Base-by-base conservation (phyloP, 345 rosid genomes). In the Gossypium anomalum region DNA sequence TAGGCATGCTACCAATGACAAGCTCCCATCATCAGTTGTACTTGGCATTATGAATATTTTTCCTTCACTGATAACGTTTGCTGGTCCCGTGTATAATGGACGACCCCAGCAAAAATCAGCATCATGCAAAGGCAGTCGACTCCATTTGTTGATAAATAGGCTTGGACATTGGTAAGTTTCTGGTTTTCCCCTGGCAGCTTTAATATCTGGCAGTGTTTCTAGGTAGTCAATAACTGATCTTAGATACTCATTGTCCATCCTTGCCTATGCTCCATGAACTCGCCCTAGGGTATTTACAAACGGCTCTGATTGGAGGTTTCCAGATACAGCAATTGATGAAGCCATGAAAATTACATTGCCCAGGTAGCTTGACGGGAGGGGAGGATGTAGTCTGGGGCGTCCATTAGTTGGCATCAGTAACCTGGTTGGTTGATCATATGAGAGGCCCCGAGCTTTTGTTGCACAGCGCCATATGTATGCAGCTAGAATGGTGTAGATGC, bases 31-130 rank as follows among this genome's bases (percentile, higher is more conserved):
- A 7, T 77, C 67, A 13, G 67, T 62, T 19, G 89, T 52, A 75
- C 85, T 84, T 0, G 90, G 86, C 43, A 85, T 22, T 10, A 87
- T 12, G 77, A 77, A 80, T 1, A 83, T 69, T 2, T 79, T 56
- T 1, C 89, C 93, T 73, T 89, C 91, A 38, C 48, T 52, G 17
- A 48, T 67, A 27, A 82, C 72, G 34, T 83, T 81, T 27, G 88
- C 87, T 0, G 83, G 87, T 7, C 90, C 88, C 82, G 77, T 58
- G 60, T 81, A 82, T 1, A 87, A 76, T 16, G 90, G 87, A 49
- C 83, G 71, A 3, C 89, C 91, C 87, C 87, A 82, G 8, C 91
- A 87, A 47, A 89, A 87, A 78, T 87, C 83, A 0, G 87, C 87
- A 16, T 82, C 91, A 27, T 87, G 75, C 22, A 83, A 55, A 2